Evolutionary conservation across 2,329 filamentous ascomycete genomes (phyloP).

Genomic region (Trichoderma endophyticum): DNA sequence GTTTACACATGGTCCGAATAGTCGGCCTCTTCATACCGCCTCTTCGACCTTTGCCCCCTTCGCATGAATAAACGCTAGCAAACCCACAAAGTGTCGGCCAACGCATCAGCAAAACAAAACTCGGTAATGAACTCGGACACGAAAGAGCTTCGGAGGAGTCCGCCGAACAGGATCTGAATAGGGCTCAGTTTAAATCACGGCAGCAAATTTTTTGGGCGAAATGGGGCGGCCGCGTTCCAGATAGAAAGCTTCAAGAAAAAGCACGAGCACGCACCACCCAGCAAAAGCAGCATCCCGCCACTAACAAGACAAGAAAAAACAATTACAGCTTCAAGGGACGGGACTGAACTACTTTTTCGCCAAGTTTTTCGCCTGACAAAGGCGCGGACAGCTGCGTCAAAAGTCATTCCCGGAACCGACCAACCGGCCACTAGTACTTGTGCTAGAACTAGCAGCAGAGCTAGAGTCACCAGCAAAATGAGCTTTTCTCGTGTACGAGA

Average conservation of each 20-base stretch:
- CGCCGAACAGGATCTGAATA: neutral
- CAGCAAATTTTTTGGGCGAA: neutral
- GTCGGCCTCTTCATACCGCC: neutral
- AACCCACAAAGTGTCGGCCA: neutral
- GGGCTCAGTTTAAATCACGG: neutral
- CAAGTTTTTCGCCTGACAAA: neutral
- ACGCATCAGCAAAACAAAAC: neutral
- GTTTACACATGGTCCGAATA: neutral
- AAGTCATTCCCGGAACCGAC: neutral
- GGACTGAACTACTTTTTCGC: neutral
- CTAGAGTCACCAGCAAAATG: neutral
- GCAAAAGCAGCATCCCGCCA: neutral
- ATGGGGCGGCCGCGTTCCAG: constrained; percentile 1
- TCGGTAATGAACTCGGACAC: neutral
- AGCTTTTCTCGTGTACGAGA: neutral
- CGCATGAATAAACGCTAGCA: neutral
- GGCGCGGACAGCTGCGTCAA: neutral
- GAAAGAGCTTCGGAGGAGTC: constrained; percentile 1
- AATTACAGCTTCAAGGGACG: neutral
- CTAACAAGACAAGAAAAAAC: neutral
- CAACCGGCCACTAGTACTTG: neutral
- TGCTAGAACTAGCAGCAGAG: neutral
- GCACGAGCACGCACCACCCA: neutral
- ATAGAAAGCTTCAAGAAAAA: neutral
- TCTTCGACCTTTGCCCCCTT: neutral